phyloP scores from a whole-genome alignment of 257 asterid species.

The Fraxinus pennsylvanica region DNA sequence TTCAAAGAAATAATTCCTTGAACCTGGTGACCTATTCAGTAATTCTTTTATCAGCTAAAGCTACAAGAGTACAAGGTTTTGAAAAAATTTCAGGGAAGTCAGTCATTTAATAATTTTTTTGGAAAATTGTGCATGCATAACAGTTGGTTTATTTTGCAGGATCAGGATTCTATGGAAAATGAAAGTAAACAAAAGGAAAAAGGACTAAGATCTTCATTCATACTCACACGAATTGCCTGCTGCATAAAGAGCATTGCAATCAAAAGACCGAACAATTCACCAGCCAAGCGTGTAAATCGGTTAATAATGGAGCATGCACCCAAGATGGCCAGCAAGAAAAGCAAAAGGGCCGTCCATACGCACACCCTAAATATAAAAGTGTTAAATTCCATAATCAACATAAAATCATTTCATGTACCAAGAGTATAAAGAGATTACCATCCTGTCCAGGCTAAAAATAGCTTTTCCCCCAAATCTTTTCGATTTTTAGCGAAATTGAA shows the following conservation, averaged over 20 bases:
- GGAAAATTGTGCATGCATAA: no score
- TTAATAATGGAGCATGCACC: constrained; percentile 96
- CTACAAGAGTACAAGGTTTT: constrained; percentile 7
- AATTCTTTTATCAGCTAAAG: constrained; percentile 15
- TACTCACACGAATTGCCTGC: constrained; percentile 90
- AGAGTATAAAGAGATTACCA: constrained; percentile 52
- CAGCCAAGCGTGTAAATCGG: constrained; percentile 91
- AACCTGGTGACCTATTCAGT: neutral
- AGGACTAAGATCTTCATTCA: constrained; percentile 5
- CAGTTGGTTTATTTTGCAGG: neutral
- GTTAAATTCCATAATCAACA: constrained; percentile 23
- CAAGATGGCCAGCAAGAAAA: constrained; percentile 84
- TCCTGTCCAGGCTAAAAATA: constrained; percentile 91
- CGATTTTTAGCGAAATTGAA: constrained; percentile 83
- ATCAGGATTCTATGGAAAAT: constrained; percentile 1
- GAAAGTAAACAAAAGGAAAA: no score
- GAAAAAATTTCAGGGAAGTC: no score
- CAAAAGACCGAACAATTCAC: constrained; percentile 90
- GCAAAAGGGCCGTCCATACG: constrained; percentile 90
- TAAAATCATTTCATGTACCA: constrained; percentile 16
- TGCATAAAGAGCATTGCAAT: constrained; percentile 99
- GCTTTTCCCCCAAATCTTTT: constrained; percentile 69
- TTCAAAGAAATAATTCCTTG: no score
- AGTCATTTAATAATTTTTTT: no score
- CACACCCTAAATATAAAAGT: constrained; percentile 66